Evolutionary conservation across 192 early-diverging fungal species (phyloP).

Genomic region (Linnemannia schmuckeri): DNA sequence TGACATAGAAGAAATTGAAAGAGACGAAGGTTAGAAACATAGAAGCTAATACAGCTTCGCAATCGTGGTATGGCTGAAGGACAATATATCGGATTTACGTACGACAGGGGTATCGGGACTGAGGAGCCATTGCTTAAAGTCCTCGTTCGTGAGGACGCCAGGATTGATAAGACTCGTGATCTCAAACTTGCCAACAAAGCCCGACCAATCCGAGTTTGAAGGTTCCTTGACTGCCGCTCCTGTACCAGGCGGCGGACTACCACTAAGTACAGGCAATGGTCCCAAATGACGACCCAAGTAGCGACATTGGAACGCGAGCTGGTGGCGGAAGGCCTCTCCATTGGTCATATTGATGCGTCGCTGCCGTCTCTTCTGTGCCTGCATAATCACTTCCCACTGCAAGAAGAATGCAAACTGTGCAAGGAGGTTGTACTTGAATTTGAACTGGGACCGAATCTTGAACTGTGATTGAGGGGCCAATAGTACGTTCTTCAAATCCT

Average conservation of each 20-base stretch:
- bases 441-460: slow-evolving; percentile 30
- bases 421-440: slow-evolving; percentile 15
- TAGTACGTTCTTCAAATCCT: background rate
- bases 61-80: background rate
- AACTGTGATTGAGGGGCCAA: slow-evolving; percentile 31
- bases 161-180: slow-evolving; percentile 26
- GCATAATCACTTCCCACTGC: slow-evolving; percentile 46
- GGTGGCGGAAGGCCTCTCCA: slow-evolving; percentile 18
- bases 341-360: background rate
- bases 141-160: slow-evolving; percentile 5
- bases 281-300: slow-evolving; percentile 33
- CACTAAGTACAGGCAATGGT: background rate
- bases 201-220: slow-evolving; percentile 15
- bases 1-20: background rate
- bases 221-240: background rate
- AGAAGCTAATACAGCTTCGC: background rate
- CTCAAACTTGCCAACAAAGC: slow-evolving; percentile 40
- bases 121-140: slow-evolving; percentile 32
- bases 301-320: slow-evolving; percentile 7
- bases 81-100: background rate
- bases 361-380: slow-evolving; percentile 14
- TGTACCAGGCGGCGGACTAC: background rate
- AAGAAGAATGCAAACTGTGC: slow-evolving; percentile 50
- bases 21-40: background rate
- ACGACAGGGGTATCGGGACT: slow-evolving; percentile 17